phyloP scores from a whole-genome alignment of 2,329 filamentous ascomycete species.

The Pyrenochaeta sp. region DNA sequence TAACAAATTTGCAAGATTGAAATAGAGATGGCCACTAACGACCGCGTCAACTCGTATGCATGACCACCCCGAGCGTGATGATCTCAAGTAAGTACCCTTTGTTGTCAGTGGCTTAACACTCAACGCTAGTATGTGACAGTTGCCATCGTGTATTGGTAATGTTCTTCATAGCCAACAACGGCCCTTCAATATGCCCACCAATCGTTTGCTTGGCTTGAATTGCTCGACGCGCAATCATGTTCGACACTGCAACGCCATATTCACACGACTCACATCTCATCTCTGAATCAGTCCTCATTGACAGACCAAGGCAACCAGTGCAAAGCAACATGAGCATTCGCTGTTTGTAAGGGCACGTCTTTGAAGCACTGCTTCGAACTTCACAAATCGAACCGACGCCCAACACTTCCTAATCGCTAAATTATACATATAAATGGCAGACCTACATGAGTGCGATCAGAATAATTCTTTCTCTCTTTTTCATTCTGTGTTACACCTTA shows the following conservation, averaged over 20 bases:
- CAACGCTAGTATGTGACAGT: neutral
- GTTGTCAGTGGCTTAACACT: neutral
- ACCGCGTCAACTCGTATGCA: neutral
- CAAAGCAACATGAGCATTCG: conserved; percentile 1
- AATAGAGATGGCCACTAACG: neutral
- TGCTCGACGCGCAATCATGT: conserved; percentile 5
- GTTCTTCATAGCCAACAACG: neutral
- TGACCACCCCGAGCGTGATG: neutral
- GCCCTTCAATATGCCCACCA: neutral
- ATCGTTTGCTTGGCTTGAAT: conserved; percentile 3
- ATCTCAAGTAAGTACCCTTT: neutral
- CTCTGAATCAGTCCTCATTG: no score
- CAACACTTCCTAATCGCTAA: neutral
- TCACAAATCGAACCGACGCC: conserved; percentile 17
- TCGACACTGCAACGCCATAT: conserved; percentile 12
- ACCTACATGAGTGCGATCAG: neutral
- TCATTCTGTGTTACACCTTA: neutral
- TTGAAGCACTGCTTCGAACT: conserved; percentile 12
- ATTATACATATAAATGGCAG: conserved; percentile 5
- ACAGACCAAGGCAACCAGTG: neutral
- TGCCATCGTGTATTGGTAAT: no score
- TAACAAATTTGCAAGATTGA: neutral
- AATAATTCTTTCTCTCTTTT: neutral
- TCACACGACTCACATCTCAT: neutral
- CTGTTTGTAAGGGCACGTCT: conserved; percentile 10